Conservation (phyloP, 1,284 basidiomycete genomes). For the Trametes hirsuta region DNA sequence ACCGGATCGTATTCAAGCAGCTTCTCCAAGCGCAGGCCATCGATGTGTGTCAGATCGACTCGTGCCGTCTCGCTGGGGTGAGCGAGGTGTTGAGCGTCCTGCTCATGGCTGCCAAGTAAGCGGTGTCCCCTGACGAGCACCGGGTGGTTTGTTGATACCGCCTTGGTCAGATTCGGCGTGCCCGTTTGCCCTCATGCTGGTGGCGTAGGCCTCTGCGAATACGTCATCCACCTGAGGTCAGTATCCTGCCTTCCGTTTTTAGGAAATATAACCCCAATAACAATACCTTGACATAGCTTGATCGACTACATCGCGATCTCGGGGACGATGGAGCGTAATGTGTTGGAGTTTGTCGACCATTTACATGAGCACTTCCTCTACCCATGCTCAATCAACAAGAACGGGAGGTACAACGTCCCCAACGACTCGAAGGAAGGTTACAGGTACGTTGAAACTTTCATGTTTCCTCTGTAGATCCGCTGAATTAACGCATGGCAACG, state of each 20-base stretch:
- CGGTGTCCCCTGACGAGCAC: constrained; percentile 10
- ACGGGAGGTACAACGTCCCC: constrained; percentile 87
- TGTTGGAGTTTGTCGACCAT: constrained; percentile 89
- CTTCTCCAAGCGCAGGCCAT: constrained; percentile 92
- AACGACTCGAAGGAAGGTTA: constrained; percentile 69
- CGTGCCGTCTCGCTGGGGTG: constrained; percentile 90
- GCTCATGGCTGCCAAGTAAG: constrained; percentile 89
- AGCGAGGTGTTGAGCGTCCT: constrained; percentile 94
- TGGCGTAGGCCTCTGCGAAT: constrained; percentile 94
- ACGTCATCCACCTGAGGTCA: constrained; percentile 83
- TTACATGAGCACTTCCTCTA: constrained; percentile 92
- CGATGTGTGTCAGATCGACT: constrained; percentile 96
- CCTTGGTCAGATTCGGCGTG: constrained; percentile 67
- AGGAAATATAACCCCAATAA: neutral
- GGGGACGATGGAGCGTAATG: constrained; percentile 91
- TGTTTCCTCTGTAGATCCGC: neutral
- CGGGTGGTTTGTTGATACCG: neutral
- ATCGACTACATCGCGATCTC: constrained; percentile 95
- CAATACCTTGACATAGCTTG: constrained; percentile 45
- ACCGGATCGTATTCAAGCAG: constrained; percentile 97
- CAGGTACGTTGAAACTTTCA: constrained; percentile 47
- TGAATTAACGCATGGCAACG: neutral
- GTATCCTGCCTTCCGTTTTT: constrained; percentile 13
- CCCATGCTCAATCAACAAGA: constrained; percentile 86
- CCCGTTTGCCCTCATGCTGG: constrained; percentile 95